phyloP scores from a whole-genome alignment of 1,284 basidiomycete genomes.

The Laetiporus sulphureus region DNA sequence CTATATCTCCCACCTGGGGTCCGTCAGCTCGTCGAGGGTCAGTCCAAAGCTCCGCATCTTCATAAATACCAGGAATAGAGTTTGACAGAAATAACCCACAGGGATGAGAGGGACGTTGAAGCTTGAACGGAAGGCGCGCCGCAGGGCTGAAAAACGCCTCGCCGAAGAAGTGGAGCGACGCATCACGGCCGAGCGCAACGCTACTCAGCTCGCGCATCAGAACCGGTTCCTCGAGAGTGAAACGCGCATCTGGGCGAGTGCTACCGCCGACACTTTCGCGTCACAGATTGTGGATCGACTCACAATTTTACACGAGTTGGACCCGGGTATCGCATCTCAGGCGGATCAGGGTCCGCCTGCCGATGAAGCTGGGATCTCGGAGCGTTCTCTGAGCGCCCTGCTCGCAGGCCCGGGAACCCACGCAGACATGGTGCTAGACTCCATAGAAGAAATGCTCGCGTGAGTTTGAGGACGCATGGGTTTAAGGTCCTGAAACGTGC shows the following conservation, averaged over 20 bases:
- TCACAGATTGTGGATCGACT: background rate
- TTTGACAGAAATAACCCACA: no score
- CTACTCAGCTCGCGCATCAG: constrained; percentile 13
- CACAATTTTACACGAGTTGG: no score
- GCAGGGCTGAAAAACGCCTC: constrained; percentile 23
- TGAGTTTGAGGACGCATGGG: no score
- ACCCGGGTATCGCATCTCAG: background rate
- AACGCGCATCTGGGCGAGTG: constrained; percentile 12
- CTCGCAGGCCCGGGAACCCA: no score
- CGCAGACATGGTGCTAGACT: no score
- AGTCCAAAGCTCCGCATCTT: no score
- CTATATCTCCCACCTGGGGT: constrained; percentile 31
- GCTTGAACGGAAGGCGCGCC: constrained; percentile 26
- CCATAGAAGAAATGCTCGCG: no score
- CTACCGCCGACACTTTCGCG: constrained; percentile 9
- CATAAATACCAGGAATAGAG: no score
- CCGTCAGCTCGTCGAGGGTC: constrained; percentile 30
- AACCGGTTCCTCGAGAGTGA: constrained; percentile 17
- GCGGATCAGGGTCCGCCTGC: constrained; percentile 2
- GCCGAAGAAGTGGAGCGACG: constrained; percentile 17
- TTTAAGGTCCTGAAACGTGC: constrained; percentile 1
- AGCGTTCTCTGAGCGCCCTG: no score
- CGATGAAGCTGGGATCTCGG: no score
- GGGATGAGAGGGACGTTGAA: constrained; percentile 30
- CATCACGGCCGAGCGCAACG: constrained; percentile 14